phyloP scores from a whole-genome alignment of 345 rosid species.

The Populus nigra region DNA sequence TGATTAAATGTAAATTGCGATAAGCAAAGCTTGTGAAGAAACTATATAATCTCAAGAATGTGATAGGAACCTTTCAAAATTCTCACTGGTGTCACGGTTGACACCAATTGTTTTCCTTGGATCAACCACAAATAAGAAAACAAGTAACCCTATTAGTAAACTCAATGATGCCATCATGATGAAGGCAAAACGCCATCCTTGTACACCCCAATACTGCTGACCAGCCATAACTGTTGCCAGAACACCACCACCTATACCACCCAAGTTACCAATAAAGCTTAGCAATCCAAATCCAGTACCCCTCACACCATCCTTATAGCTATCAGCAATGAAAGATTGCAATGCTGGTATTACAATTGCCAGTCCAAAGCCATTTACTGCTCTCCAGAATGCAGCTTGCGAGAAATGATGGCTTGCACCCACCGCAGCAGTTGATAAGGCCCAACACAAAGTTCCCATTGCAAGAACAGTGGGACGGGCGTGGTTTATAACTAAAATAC shows the following conservation, averaged over 20 bases:
- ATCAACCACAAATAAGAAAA: slow-evolving; percentile 64
- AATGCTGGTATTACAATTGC: slow-evolving; percentile 98
- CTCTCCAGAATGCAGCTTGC: slow-evolving; percentile 92
- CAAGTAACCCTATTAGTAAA: slow-evolving; percentile 71
- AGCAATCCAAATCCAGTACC: slow-evolving; percentile 90
- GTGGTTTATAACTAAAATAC: slow-evolving; percentile 70
- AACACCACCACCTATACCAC: slow-evolving; percentile 98
- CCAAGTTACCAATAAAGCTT: slow-evolving; percentile 72
- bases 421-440: slow-evolving; percentile 93
- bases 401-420: slow-evolving; percentile 68
- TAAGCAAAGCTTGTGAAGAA: neutral
- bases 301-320: slow-evolving; percentile 73
- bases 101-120: slow-evolving; percentile 46
- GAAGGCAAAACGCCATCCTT: slow-evolving; percentile 97
- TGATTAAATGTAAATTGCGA: neutral
- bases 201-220: slow-evolving; percentile 58
- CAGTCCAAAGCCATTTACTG: slow-evolving; percentile 86
- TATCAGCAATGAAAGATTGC: slow-evolving; percentile 95
- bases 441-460: slow-evolving; percentile 88
- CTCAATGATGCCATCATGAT: slow-evolving; percentile 82
- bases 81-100: slow-evolving; percentile 13
- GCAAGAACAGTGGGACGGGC: slow-evolving; percentile 93
- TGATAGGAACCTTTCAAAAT: slow-evolving; percentile 32
- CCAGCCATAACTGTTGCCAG: slow-evolving; percentile 94
- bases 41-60: neutral